Conservation (phyloP, 352 stramenopile species). For the Phytopythium cucurbitacearum region DNA sequence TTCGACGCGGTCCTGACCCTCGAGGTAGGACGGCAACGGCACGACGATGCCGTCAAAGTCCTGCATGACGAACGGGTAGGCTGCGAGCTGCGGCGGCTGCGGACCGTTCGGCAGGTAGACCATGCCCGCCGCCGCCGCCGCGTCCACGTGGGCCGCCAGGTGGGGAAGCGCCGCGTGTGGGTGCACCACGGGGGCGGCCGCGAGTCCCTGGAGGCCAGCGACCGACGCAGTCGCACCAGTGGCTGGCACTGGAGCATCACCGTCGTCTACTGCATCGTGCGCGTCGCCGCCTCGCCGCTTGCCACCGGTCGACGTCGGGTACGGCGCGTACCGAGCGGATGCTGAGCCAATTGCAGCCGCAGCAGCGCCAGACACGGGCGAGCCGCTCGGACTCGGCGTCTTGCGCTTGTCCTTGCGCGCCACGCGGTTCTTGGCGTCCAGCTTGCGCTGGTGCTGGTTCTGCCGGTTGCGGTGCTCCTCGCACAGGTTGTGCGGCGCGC, state of each 20-base stretch:
- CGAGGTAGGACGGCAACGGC: conserved; percentile 67
- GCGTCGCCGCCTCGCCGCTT: conserved; percentile 1
- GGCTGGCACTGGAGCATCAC: conserved; percentile 1
- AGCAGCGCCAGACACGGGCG: background rate
- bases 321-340: conserved; percentile 20
- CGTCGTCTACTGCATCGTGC: conserved; percentile 8
- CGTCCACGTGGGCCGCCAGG: background rate
- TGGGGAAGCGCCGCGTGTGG: background rate
- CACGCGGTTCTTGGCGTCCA: conserved; percentile 79
- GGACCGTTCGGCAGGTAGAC: conserved; percentile 43
- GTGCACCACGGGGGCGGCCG: background rate
- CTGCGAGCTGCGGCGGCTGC: conserved; percentile 45
- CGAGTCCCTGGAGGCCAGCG: conserved; percentile 5
- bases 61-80: conserved; percentile 49
- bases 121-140: conserved; percentile 15
- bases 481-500: conserved; percentile 79
- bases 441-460: conserved; percentile 86
- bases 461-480: conserved; percentile 78
- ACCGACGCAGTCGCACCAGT: background rate
- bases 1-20: conserved; percentile 64
- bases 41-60: conserved; percentile 82
- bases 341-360: too few species aligned
- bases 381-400: background rate
- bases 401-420: conserved; percentile 55
- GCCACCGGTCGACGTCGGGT: conserved; percentile 6